Conservation (phyloP, 2,329 filamentous ascomycete genomes). For the Aspergillus aculeatus region DNA sequence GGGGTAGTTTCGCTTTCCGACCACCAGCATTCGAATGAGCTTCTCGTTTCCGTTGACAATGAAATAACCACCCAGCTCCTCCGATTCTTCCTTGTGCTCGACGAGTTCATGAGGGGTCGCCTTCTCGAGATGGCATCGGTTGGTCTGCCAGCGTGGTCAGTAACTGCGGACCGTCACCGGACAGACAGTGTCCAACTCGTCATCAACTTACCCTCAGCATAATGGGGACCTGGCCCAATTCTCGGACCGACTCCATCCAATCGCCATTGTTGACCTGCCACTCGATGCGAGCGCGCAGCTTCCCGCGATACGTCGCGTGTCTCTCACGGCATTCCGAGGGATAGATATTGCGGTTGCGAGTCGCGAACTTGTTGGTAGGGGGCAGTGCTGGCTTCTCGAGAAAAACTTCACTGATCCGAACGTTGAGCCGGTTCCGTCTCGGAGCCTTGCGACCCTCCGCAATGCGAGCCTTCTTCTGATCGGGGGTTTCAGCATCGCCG, state of each 20-base stretch:
- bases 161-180: neutral
- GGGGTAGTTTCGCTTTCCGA: conserved; percentile 89
- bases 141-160: conserved; percentile 58
- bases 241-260: conserved; percentile 75
- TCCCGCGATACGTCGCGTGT: conserved; percentile 86
- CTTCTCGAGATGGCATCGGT: conserved; percentile 84
- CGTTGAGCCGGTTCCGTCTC: conserved; percentile 68
- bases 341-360: conserved; percentile 76
- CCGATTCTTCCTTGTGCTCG: conserved; percentile 85
- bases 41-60: conserved; percentile 98
- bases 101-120: conserved; percentile 81
- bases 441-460: conserved; percentile 58
- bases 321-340: conserved; percentile 93
- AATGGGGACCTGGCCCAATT: conserved; percentile 84
- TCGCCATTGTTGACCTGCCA: conserved; percentile 85
- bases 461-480: conserved; percentile 38
- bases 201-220: conserved; percentile 74
- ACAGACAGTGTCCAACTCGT: neutral
- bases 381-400: conserved; percentile 81
- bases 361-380: conserved; percentile 76
- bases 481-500: conserved; percentile 56
- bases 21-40: conserved; percentile 85
- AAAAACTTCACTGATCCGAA: conserved; percentile 77
- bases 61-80: conserved; percentile 95
- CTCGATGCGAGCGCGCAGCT: conserved; percentile 77